phyloP scores from a whole-genome alignment of 2,329 filamentous ascomycete genomes.

The Aspergillus glaucus region DNA sequence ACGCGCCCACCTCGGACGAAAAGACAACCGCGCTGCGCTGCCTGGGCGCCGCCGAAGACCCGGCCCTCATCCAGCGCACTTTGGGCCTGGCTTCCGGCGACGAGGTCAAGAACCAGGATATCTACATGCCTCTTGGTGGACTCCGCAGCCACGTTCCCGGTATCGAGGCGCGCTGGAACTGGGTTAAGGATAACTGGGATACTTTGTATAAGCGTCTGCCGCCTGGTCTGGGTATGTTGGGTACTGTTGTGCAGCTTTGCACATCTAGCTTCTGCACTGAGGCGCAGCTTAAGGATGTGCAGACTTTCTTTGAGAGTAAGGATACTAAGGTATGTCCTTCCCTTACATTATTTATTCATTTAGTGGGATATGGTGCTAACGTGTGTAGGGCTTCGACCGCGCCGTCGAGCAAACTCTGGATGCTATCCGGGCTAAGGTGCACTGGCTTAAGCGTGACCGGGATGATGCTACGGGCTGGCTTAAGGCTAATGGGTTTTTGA shows the following conservation, averaged over 20 bases:
- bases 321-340: conserved; percentile 61
- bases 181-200: conserved; percentile 88
- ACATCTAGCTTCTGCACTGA: conserved; percentile 73
- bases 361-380: conserved; percentile 8
- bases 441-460: conserved; percentile 71
- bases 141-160: conserved; percentile 72
- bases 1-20: conserved; percentile 73
- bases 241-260: conserved; percentile 74
- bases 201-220: conserved; percentile 72
- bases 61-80: conserved; percentile 74
- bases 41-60: conserved; percentile 70
- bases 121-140: conserved; percentile 79
- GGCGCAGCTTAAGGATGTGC: conserved; percentile 68
- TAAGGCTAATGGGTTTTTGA: conserved; percentile 57
- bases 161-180: conserved; percentile 72
- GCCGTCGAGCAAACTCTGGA: conserved; percentile 86
- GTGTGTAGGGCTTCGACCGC: conserved; percentile 64
- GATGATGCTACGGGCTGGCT: conserved; percentile 71
- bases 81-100: conserved; percentile 67
- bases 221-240: conserved; percentile 79
- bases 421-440: conserved; percentile 73
- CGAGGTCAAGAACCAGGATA: conserved; percentile 88
- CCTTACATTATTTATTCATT: not conserved
- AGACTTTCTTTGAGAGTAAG: conserved; percentile 74
- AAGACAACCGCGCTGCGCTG: conserved; percentile 84